phyloP scores from a whole-genome alignment of 2,329 filamentous ascomycete species.

The Huntiella abstrusa region DNA sequence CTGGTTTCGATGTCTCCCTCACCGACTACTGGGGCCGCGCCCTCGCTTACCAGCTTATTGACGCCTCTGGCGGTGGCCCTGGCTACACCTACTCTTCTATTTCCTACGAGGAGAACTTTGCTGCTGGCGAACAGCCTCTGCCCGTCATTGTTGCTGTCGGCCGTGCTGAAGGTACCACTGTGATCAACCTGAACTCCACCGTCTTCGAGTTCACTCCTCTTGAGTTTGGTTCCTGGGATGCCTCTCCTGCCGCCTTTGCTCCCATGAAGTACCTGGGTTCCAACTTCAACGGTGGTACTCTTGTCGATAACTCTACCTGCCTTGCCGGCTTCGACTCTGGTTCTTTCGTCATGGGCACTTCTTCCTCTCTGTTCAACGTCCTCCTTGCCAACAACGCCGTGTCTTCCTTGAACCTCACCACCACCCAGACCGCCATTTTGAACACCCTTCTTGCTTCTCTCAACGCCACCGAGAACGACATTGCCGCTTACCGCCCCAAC shows the following conservation, averaged over 20 bases:
- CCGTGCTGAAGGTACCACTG: slow-evolving; percentile 24
- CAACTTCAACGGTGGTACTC: slow-evolving; percentile 31
- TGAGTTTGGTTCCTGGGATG: slow-evolving; percentile 47
- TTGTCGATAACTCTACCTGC: slow-evolving; percentile 26
- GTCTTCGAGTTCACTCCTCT: slow-evolving; percentile 47
- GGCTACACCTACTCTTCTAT: slow-evolving; percentile 65
- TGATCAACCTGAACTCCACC: slow-evolving; percentile 35
- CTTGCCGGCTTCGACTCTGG: slow-evolving; percentile 55
- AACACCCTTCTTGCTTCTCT: slow-evolving; percentile 33
- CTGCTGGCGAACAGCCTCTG: slow-evolving; percentile 24
- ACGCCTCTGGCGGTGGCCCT: slow-evolving; percentile 54
- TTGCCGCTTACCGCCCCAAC: slow-evolving; percentile 50
- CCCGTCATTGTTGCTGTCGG: slow-evolving; percentile 32
- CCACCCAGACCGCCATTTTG: slow-evolving; percentile 22
- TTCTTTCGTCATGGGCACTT: slow-evolving; percentile 68
- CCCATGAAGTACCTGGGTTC: slow-evolving; percentile 42
- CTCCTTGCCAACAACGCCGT: slow-evolving; percentile 34
- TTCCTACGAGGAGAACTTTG: slow-evolving; percentile 25
- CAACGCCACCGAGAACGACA: slow-evolving; percentile 48
- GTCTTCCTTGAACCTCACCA: slow-evolving; percentile 12
- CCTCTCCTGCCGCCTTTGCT: slow-evolving; percentile 38
- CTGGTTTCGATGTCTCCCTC: slow-evolving; percentile 39
- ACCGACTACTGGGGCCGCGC: slow-evolving; percentile 85
- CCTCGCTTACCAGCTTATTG: slow-evolving; percentile 70
- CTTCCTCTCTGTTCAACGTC: slow-evolving; percentile 63